A percentile compares a stretch with the other conserved stretches of the same genome.
phyloP scores from a whole-genome alignment of 2,329 filamentous ascomycete genomes.

The Penicillium sp. region DNA sequence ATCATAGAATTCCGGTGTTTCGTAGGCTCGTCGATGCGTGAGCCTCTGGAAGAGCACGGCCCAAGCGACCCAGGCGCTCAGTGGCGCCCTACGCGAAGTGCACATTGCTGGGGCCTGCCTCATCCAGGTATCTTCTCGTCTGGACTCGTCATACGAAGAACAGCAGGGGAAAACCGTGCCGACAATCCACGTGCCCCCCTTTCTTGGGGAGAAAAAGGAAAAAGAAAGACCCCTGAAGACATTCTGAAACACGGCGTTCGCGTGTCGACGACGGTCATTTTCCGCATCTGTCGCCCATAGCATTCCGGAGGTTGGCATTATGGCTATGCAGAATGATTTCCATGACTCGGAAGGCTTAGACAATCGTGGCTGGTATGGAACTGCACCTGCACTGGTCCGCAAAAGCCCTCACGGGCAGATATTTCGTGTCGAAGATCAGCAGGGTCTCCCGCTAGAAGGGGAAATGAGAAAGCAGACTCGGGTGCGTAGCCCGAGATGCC shows the following conservation, averaged over 20 bases:
- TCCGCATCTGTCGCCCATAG: conserved; percentile 2
- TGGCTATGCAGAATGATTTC: conserved; percentile 11
- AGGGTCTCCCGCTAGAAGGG: conserved; percentile 3
- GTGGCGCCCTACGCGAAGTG: conserved; percentile 2
- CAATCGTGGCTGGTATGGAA: conserved; percentile 19
- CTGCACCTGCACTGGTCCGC: background rate
- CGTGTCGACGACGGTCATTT: conserved; percentile 8
- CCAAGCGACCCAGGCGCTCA: conserved; percentile 1
- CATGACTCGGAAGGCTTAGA: conserved; percentile 8
- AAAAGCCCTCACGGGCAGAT: background rate
- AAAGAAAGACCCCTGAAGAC: conserved; percentile 14
- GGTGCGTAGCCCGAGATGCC: conserved; percentile 15
- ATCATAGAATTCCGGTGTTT: background rate
- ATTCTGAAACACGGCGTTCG: conserved; percentile 12
- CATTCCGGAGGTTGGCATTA: conserved; percentile 15
- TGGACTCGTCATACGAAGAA: conserved; percentile 18
- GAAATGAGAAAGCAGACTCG: conserved; percentile 10
- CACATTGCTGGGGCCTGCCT: conserved; percentile 9
- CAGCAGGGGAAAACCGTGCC: background rate
- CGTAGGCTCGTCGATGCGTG: conserved; percentile 4
- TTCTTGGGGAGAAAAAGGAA: conserved; percentile 3
- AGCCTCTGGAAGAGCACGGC: conserved; percentile 1
- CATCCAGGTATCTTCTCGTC: background rate
- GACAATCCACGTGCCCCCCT: conserved; percentile 16
- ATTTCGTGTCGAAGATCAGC: conserved; percentile 8